Evolutionary conservation across 2,329 filamentous ascomycete species (phyloP).

Genomic region (Botrytis galanthina): DNA sequence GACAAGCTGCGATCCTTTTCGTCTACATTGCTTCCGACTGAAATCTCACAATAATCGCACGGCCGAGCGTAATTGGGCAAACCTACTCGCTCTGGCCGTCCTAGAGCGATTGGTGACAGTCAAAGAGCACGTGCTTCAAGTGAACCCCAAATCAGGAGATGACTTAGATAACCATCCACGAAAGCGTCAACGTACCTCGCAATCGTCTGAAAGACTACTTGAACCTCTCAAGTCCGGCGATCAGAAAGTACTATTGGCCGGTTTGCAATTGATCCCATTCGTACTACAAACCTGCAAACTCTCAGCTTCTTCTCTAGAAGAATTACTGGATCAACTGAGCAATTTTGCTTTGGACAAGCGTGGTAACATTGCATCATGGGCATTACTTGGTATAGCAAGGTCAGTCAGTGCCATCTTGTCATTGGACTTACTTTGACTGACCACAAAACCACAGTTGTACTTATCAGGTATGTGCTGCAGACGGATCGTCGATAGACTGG

Average conservation of each 20-base stretch:
- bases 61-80: conserved; percentile 59
- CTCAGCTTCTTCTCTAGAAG: conserved; percentile 51
- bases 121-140: conserved; percentile 23
- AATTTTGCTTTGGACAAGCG: conserved; percentile 68
- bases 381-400: conserved; percentile 79
- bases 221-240: conserved; percentile 32
- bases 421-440: conserved; percentile 9
- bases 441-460: conserved; percentile 45
- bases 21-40: conserved; percentile 52
- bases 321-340: conserved; percentile 57
- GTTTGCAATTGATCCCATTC: conserved; percentile 55
- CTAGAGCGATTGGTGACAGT: conserved; percentile 46
- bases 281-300: conserved; percentile 46
- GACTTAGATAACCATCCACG: conserved; percentile 29
- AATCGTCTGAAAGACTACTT: conserved; percentile 32
- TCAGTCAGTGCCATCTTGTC: conserved; percentile 47
- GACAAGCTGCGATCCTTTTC: conserved; percentile 41
- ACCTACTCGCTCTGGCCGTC: conserved; percentile 57
- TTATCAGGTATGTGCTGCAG: conserved; percentile 43
- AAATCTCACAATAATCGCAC: conserved; percentile 49
- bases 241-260: conserved; percentile 28
- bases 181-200: conserved; percentile 36
- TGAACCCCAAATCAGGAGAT: conserved; percentile 16
- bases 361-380: conserved; percentile 68
- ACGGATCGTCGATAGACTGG: conserved; percentile 55